Evolutionary conservation across 2,329 filamentous ascomycete species (phyloP).

Genomic region (Pseudocercospora eumusae): DNA sequence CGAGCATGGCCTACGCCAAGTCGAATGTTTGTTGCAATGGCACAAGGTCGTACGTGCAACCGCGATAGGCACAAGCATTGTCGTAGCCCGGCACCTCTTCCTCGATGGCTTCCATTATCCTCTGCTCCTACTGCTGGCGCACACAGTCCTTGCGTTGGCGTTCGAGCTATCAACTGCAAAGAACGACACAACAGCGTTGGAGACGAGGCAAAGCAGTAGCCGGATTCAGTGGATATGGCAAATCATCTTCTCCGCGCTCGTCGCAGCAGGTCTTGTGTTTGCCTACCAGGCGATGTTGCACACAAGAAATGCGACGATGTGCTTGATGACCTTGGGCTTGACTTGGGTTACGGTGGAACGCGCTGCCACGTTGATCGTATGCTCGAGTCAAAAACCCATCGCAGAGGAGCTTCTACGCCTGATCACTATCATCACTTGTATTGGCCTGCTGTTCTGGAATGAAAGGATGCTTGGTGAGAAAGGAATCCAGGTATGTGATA

Average conservation of each 20-base stretch:
- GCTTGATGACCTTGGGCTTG: conserved; percentile 17
- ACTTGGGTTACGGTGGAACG: conserved; percentile 3
- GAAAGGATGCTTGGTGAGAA: conserved; percentile 18
- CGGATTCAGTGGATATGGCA: conserved; percentile 4
- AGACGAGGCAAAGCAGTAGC: background rate
- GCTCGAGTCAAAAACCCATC: background rate
- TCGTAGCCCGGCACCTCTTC: conserved; percentile 19
- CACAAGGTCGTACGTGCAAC: conserved; percentile 12
- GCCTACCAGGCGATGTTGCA: conserved; percentile 21
- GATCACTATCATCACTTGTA: conserved; percentile 12
- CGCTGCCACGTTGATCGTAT: conserved; percentile 2
- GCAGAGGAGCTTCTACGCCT: conserved; percentile 7
- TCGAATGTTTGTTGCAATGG: conserved; percentile 1
- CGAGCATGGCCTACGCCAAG: background rate
- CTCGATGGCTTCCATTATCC: conserved; percentile 23
- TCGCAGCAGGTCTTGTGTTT: conserved; percentile 15
- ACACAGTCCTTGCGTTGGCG: conserved; percentile 10
- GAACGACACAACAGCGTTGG: background rate
- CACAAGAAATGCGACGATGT: conserved; percentile 17
- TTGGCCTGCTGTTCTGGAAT: conserved; percentile 13
- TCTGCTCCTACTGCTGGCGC: conserved; percentile 18
- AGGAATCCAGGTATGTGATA: background rate
- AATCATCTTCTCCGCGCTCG: conserved; percentile 6
- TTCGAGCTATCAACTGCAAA: background rate
- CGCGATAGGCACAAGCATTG: conserved; percentile 10